phyloP scores from a whole-genome alignment of 305 asterid species.

The Euphrasia arctica region DNA sequence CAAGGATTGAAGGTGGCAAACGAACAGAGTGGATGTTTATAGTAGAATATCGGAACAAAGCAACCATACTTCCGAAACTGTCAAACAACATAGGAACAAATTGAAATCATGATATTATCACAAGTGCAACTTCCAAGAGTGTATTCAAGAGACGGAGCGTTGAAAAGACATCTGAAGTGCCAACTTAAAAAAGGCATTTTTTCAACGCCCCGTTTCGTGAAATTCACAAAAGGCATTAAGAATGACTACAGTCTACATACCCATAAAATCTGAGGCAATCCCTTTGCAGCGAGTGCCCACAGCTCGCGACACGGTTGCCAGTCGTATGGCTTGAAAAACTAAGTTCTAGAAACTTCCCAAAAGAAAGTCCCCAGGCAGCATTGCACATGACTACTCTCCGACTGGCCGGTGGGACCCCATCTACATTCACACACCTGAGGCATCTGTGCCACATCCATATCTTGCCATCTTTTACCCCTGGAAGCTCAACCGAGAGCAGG shows the following conservation, averaged over 20 bases:
- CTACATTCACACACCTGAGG: slow-evolving; percentile 59
- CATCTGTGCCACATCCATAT: slow-evolving; percentile 99
- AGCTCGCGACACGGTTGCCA: slow-evolving; percentile 90
- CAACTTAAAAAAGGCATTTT: too few relatives aligned
- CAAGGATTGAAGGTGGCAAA: slow-evolving; percentile 83
- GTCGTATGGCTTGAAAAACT: slow-evolving; percentile 88
- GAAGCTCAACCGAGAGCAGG: slow-evolving; percentile 62
- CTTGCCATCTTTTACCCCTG: slow-evolving; percentile 85
- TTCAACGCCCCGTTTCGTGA: too few relatives aligned
- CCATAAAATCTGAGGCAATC: slow-evolving; percentile 97
- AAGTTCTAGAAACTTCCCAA: slow-evolving; percentile 97
- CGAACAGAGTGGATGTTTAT: slow-evolving; percentile 72
- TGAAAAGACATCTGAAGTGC: neutral
- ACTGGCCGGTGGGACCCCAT: slow-evolving; percentile 92
- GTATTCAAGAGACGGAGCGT: neutral
- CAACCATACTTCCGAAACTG: slow-evolving; percentile 90
- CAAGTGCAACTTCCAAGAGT: neutral
- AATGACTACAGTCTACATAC: slow-evolving; percentile 42
- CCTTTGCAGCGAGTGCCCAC: slow-evolving; percentile 96
- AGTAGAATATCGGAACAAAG: slow-evolving; percentile 84
- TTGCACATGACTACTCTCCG: slow-evolving; percentile 82
- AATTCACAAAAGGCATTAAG: neutral
- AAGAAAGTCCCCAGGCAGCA: slow-evolving; percentile 98
- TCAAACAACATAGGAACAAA: slow-evolving; percentile 8
- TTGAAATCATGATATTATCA: slow-evolving; percentile 1